phyloP scores from a whole-genome alignment of 192 early-diverging fungal species.

The Coemansia sp. region DNA sequence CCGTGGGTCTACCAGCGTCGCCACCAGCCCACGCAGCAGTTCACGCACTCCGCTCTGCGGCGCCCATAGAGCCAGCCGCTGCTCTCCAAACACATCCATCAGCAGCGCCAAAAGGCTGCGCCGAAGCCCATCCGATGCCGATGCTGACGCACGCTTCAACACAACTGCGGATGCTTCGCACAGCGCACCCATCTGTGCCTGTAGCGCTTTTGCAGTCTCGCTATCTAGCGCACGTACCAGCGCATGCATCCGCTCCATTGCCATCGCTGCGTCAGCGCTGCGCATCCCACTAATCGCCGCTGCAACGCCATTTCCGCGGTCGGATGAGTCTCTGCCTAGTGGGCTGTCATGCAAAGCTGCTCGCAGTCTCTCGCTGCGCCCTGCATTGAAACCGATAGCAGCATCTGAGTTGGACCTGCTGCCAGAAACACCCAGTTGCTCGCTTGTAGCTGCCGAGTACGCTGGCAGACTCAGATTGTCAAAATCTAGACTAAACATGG shows the following conservation, averaged over 20 bases:
- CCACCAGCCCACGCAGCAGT: constrained; percentile 74
- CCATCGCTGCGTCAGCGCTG: constrained; percentile 39
- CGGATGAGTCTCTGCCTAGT: neutral
- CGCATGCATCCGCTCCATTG: constrained; percentile 31
- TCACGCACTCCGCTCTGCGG: constrained; percentile 63
- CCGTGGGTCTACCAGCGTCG: constrained; percentile 74
- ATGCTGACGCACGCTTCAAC: constrained; percentile 30
- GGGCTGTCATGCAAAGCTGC: constrained; percentile 5
- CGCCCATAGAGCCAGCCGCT: constrained; percentile 63
- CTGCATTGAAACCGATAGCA: constrained; percentile 39
- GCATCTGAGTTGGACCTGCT: constrained; percentile 10
- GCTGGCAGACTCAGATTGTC: constrained; percentile 54
- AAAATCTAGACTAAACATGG: constrained; percentile 54
- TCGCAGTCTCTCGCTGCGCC: constrained; percentile 14
- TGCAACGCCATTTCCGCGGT: neutral
- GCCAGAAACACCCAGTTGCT: constrained; percentile 22
- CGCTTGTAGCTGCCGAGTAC: constrained; percentile 35
- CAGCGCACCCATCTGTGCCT: constrained; percentile 19
- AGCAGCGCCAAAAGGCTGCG: constrained; percentile 62
- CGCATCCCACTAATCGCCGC: constrained; percentile 33
- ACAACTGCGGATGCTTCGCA: constrained; percentile 24
- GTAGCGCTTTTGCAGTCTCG: constrained; percentile 19
- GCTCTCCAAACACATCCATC: constrained; percentile 71
- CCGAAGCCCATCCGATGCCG: constrained; percentile 60
- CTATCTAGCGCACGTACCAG: constrained; percentile 19